Percentiles rank a stretch among this genome's conserved stretches.
These are phyloP conservation scores for Lodderomyces metapsilosis DNA, from an alignment of 1,139 yeast genomes.

Conservation along the genomic window DNA sequence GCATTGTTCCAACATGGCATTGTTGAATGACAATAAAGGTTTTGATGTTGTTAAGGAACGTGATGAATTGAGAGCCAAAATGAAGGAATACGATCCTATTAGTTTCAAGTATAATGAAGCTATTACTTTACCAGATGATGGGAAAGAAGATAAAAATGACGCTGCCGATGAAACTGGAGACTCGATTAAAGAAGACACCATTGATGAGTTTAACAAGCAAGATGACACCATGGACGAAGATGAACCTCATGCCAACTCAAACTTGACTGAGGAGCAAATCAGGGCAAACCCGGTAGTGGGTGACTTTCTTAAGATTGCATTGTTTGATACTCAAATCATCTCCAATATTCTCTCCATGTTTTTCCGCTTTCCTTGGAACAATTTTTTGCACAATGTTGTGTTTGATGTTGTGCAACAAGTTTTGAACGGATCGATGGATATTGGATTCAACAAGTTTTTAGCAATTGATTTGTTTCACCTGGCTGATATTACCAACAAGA, in stretches of 20 bases:
- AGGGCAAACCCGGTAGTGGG: constrained; percentile 82
- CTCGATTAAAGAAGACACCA: constrained; percentile 27
- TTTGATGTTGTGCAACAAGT: constrained; percentile 97
- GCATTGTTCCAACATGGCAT: constrained; percentile 96
- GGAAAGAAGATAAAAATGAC: constrained; percentile 15
- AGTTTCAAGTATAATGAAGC: constrained; percentile 50
- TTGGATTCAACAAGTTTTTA: constrained; percentile 78
- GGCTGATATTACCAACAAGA: constrained; percentile 74
- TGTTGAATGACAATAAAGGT: constrained; percentile 83
- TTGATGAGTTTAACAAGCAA: constrained; percentile 45
- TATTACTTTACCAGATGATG: constrained; percentile 29
- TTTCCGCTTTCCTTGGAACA: constrained; percentile 95
- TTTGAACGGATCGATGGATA: constrained; percentile 92
- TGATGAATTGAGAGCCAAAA: constrained; percentile 59
- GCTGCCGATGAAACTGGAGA: constrained; percentile 8
- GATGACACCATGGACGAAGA: constrained; percentile 30
- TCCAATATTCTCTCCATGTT: constrained; percentile 79
- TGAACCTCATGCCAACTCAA: constrained; percentile 53
- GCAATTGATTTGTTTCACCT: constrained; percentile 84
- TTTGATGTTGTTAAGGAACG: constrained; percentile 75
- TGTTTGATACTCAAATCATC: constrained; percentile 79
- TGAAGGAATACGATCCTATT: constrained; percentile 47
- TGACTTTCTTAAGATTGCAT: constrained; percentile 80
- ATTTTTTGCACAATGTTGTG: constrained; percentile 93
- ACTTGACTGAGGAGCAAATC: constrained; percentile 55